Conservation (phyloP, 257 asterid species). For the Solanum chmielewskii region DNA sequence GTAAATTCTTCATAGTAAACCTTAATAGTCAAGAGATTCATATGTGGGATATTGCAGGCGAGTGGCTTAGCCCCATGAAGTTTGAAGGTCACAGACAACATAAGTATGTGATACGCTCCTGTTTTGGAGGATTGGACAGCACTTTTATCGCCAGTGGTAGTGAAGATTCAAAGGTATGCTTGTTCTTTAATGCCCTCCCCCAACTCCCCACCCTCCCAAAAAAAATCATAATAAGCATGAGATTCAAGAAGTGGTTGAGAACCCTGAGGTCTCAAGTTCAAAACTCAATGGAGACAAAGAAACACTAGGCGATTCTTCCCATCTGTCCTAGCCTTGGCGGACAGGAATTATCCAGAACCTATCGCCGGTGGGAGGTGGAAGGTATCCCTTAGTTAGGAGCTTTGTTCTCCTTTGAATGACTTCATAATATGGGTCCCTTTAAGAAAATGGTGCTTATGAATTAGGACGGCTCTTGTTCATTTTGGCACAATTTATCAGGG, state of each 20-base stretch:
- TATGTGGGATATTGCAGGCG: slow-evolving; percentile 68
- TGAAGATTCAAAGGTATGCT: slow-evolving; percentile 77
- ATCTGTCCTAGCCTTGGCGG: not conserved
- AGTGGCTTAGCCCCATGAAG: slow-evolving; percentile 38
- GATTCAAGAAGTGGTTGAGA: not conserved
- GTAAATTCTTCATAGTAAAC: slow-evolving; percentile 64
- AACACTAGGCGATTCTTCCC: not conserved
- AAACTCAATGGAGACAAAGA: not conserved
- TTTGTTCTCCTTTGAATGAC: not conserved
- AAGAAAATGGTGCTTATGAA: not conserved
- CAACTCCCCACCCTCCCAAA: not conserved
- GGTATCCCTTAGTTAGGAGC: not conserved
- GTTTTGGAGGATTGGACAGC: slow-evolving; percentile 81
- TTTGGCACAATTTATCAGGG: not conserved
- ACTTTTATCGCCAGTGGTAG: slow-evolving; percentile 88
- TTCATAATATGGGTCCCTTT: not conserved
- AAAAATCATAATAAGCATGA: not conserved
- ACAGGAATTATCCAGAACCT: not conserved
- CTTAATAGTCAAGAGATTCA: slow-evolving; percentile 95
- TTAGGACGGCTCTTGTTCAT: not conserved
- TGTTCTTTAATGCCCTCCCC: not conserved
- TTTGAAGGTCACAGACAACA: slow-evolving; percentile 74
- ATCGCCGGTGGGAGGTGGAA: not conserved
- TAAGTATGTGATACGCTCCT: slow-evolving; percentile 83
- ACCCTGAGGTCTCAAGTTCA: not conserved